phyloP scores from a whole-genome alignment of 2,329 filamentous ascomycete genomes.

The Verticillium dahliae region DNA sequence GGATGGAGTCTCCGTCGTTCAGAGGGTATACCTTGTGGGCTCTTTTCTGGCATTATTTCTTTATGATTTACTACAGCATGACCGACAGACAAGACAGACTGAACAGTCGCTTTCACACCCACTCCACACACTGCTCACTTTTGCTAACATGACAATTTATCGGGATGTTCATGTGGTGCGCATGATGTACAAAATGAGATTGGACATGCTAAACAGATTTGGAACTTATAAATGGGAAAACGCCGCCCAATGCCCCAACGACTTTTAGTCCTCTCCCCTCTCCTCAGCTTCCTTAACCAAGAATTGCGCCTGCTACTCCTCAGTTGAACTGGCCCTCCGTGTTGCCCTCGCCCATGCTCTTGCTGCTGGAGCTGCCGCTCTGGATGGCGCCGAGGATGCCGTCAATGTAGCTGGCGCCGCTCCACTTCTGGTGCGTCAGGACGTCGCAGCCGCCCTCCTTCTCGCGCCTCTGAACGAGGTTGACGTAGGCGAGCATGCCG shows the following conservation, averaged over 20 bases:
- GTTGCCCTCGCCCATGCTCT: conserved; percentile 92
- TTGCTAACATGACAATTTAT: no score
- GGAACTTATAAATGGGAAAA: background rate
- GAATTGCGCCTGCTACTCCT: background rate
- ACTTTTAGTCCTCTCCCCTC: background rate
- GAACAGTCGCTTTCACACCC: background rate
- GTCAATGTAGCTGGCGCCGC: conserved; percentile 66
- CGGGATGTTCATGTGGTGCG: no score
- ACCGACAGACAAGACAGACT: background rate
- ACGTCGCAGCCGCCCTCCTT: conserved; percentile 89
- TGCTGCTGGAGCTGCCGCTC: conserved; percentile 81
- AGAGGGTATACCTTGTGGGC: background rate
- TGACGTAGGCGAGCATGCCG: conserved; percentile 97
- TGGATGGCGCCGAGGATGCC: conserved; percentile 86
- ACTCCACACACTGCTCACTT: background rate
- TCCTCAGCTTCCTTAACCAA: background rate
- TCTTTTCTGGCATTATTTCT: background rate
- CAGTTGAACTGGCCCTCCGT: conserved; percentile 66
- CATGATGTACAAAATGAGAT: no score
- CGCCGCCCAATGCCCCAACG: conserved; percentile 7
- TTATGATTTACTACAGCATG: background rate
- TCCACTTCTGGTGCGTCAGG: conserved; percentile 91
- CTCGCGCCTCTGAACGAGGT: conserved; percentile 80
- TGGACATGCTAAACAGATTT: no score
- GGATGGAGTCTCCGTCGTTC: background rate